These are phyloP conservation scores for Pyrenula aspistea DNA, from an alignment of 495 filamentous ascomycete species.

Conservation along the genomic window DNA sequence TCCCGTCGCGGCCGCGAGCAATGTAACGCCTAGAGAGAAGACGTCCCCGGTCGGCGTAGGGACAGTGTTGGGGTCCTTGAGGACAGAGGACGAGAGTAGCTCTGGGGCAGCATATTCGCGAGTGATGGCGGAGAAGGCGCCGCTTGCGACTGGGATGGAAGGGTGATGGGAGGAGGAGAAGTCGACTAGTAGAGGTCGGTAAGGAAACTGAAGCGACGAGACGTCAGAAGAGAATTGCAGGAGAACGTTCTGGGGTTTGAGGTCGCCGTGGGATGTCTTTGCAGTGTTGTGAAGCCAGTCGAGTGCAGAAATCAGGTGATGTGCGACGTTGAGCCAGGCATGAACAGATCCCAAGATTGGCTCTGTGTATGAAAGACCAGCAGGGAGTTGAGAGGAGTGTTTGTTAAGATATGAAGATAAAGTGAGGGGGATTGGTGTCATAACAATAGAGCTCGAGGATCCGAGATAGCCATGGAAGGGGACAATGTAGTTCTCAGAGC, in stretches of 20 bases:
- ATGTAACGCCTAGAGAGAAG: conserved; percentile 44
- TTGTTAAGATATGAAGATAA: conserved; percentile 38
- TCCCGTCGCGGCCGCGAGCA: conserved; percentile 43
- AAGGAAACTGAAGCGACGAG: conserved; percentile 14
- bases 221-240: conserved; percentile 11
- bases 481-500: conserved; percentile 29
- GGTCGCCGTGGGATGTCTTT: conserved; percentile 41
- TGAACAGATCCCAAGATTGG: conserved; percentile 27
- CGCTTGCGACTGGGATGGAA: conserved; percentile 7
- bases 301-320: conserved; percentile 34
- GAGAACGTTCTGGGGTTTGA: conserved; percentile 45
- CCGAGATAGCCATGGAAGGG: conserved; percentile 44
- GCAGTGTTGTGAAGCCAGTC: conserved; percentile 34
- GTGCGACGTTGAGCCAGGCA: conserved; percentile 32
- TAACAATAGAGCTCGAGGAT: conserved; percentile 35
- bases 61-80: conserved; percentile 15
- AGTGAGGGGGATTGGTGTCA: conserved; percentile 36
- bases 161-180: conserved; percentile 45
- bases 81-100: conserved; percentile 27
- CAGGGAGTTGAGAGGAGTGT: conserved; percentile 4
- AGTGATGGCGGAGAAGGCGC: conserved; percentile 36
- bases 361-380: conserved; percentile 9
- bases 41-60: conserved; percentile 32
- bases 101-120: conserved; percentile 48
- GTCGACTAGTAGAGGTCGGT: conserved; percentile 40